A percentile compares a stretch with the other conserved stretches of the same genome.
Evolutionary conservation across 805 yeast species (phyloP).

Genomic region (Candida broadrunensis): DNA sequence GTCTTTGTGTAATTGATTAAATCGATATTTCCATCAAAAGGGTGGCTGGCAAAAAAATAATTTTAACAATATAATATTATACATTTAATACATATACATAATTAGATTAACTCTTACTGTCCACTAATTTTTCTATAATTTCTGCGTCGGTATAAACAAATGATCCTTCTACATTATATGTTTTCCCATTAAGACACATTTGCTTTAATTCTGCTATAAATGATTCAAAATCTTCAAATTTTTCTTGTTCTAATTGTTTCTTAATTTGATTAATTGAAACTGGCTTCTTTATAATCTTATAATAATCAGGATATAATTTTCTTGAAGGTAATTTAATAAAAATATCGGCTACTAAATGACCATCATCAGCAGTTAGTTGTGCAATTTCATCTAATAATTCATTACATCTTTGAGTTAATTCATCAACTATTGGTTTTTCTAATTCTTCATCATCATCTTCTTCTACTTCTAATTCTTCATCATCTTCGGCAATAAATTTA

Average conservation of each 20-base stretch:
- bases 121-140: conserved; percentile 37
- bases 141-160: conserved; percentile 60
- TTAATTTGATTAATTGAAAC: conserved; percentile 55
- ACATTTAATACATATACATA: too few relatives aligned
- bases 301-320: conserved; percentile 82
- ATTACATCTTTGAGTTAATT: conserved; percentile 21
- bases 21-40: background rate
- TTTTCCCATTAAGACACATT: conserved; percentile 67
- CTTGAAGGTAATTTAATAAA: conserved; percentile 73
- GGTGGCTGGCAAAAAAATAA: too few relatives aligned
- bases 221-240: conserved; percentile 38
- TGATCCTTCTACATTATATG: conserved; percentile 71
- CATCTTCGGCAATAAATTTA: conserved; percentile 13
- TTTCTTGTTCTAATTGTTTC: conserved; percentile 43
- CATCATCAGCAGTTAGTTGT: conserved; percentile 42
- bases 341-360: conserved; percentile 31
- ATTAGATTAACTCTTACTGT: conserved; percentile 2
- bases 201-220: conserved; percentile 60
- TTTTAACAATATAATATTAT: too few relatives aligned
- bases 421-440: conserved; percentile 12
- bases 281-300: conserved; percentile 57
- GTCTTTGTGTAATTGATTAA: background rate
- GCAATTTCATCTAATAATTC: conserved; percentile 43
- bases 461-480: conserved; percentile 14
- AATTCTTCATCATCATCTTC: conserved; percentile 10